Base-by-base conservation (phyloP, 2,329 filamentous ascomycete species). In the Phialocephala subalpina region DNA sequence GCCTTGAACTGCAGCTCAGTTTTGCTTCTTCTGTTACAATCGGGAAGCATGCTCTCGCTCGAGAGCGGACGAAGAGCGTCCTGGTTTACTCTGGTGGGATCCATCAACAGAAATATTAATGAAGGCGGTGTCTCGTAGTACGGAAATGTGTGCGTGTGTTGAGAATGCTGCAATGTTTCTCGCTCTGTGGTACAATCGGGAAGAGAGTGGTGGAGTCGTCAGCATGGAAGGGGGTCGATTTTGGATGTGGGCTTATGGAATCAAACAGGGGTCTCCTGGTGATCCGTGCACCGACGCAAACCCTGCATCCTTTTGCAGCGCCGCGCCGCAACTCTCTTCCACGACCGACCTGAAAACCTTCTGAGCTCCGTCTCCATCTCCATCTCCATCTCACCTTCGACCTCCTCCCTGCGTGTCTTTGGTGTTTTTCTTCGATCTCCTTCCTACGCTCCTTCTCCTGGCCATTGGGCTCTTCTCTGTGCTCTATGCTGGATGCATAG, bases 401-500 rank as follows among this genome's bases (percentile, higher is more conserved):
- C 59, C 38, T 63, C 45, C 52, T 42, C 60, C 56, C 25, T 60
- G n/a, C 22, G 55, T 55, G 52, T 56, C 53, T 56, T 58, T 49
- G 35, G 49, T 61, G 35, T 55, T 33, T 12, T 16, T 20, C 33
- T 47, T 33, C 56, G 12, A 9, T 67, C 63, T 63, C 45, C 61
- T 64, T 67, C 35, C 29, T 52, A 71, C 69, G 57, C 64, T 72
- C 68, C 66, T 70, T 72, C 57, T 42, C 58, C n/a, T 27, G 40
- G 38, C 45, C 62, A 62, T 62, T 65, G 67, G 55, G 60, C 36
- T 49, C 45, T 53, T 29, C 22, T 33, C 60, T 35, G 18, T 33
- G 47, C 20, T 66, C 59, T 60, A 63, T 71, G 70, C 72, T 76
- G 74, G 62, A 77, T 77, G 75, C 73, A 67, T 73, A 76, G 70